Percentiles rank a stretch among this genome's conserved stretches.
These are phyloP conservation scores for Chlorella sp. DNA, from an alignment of 139 green algal genomes.

Conservation along the genomic window DNA sequence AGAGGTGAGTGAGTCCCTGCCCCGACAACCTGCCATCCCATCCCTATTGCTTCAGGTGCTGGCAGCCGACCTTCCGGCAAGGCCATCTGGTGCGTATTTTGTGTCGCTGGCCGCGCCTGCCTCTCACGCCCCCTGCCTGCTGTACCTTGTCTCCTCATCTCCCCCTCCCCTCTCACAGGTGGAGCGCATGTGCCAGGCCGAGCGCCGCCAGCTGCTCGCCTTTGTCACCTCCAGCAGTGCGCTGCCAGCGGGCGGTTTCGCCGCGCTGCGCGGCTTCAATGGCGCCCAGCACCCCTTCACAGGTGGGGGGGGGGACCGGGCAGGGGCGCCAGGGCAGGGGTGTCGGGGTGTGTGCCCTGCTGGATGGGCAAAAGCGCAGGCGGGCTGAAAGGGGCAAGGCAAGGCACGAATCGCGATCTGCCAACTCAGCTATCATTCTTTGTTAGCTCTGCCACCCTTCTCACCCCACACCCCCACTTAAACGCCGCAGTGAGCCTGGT, in stretches of 20 bases:
- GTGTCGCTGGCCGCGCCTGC: no score
- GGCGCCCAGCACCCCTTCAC: conserved; percentile 46
- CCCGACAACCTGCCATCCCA: no score
- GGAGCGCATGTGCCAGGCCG: not conserved
- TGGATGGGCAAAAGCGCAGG: not conserved
- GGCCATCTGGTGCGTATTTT: no score
- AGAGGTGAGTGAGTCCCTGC: no score
- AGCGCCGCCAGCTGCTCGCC: conserved; percentile 29
- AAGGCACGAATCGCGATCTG: not conserved
- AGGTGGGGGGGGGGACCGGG: not conserved
- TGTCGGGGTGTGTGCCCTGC: not conserved
- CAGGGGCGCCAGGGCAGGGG: not conserved
- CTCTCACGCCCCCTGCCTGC: no score
- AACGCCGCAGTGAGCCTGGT: conserved; percentile 32
- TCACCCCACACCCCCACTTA: not conserved
- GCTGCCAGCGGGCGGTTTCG: conserved; percentile 48
- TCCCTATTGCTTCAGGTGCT: no score
- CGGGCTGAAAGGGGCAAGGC: not conserved
- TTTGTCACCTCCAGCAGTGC: conserved; percentile 43
- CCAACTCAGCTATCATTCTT: not conserved
- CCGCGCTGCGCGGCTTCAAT: conserved; percentile 44
- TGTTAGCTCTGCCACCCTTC: not conserved
- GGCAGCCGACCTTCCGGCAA: no score
- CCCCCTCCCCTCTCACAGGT: no score
- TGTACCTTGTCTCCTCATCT: no score